A percentile compares a stretch with the other conserved stretches of the same genome.
Conservation (phyloP, 164 flowering plant genomes). For the Umbilicus rupestris region DNA sequence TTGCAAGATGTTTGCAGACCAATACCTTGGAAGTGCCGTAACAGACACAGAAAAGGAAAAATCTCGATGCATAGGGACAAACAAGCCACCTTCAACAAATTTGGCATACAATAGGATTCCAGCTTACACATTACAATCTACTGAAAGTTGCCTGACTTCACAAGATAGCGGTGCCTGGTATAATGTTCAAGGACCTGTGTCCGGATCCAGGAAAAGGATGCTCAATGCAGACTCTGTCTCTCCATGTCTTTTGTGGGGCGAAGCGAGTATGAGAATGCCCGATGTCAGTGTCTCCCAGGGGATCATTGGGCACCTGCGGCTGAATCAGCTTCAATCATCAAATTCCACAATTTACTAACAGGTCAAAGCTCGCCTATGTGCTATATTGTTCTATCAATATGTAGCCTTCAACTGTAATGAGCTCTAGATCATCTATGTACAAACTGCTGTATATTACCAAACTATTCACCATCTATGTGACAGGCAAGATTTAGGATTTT, state of each 20-base stretch:
- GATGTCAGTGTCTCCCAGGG: background rate
- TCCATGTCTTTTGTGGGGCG: background rate
- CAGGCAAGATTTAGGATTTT: too few species aligned
- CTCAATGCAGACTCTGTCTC: background rate
- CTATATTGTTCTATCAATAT: too few species aligned
- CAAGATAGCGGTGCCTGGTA: background rate
- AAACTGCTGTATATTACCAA: too few species aligned
- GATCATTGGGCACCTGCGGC: background rate
- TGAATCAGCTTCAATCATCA: background rate
- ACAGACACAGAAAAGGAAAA: constrained; percentile 12
- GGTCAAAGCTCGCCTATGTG: too few species aligned
- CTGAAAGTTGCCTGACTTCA: background rate
- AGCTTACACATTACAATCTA: background rate
- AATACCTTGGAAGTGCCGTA: constrained; percentile 30
- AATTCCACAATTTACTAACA: background rate
- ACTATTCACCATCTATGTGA: too few species aligned
- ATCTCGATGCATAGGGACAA: background rate
- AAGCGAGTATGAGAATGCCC: background rate
- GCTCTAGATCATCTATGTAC: too few species aligned
- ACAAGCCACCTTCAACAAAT: background rate
- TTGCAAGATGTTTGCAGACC: constrained; percentile 55
- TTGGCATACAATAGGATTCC: background rate
- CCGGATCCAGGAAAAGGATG: constrained; percentile 3
- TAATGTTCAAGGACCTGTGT: background rate
- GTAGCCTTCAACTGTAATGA: too few species aligned